Percentiles rank a stretch among this genome's conserved stretches.
Evolutionary conservation across 2,329 filamentous ascomycete genomes (phyloP).

Genomic region (Fusarium lateritium): DNA sequence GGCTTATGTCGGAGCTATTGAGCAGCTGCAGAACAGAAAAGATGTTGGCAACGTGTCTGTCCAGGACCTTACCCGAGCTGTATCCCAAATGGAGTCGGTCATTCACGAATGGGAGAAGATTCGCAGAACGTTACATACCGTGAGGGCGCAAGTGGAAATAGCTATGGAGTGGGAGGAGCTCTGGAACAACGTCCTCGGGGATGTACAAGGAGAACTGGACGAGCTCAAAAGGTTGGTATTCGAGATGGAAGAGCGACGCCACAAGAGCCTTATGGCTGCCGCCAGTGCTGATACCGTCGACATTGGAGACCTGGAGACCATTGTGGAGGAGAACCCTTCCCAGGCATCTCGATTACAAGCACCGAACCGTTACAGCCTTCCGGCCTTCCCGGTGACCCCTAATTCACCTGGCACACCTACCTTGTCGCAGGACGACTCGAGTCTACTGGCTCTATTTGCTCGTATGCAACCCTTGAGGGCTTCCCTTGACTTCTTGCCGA

Average conservation of each 20-base stretch:
- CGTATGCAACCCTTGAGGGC: conserved; percentile 95
- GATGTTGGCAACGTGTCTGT: conserved; percentile 82
- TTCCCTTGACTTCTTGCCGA: conserved; percentile 94
- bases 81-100: conserved; percentile 91
- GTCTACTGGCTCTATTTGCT: conserved; percentile 89
- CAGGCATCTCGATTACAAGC: conserved; percentile 65
- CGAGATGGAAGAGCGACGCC: conserved; percentile 96
- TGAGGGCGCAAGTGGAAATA: conserved; percentile 93
- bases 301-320: conserved; percentile 91
- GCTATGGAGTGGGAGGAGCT: conserved; percentile 99
- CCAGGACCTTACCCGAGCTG: conserved; percentile 80
- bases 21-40: conserved; percentile 83
- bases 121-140: conserved; percentile 79
- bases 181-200: conserved; percentile 93
- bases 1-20: conserved; percentile 94
- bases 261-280: conserved; percentile 79
- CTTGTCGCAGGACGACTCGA: conserved; percentile 84
- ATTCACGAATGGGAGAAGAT: conserved; percentile 88
- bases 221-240: conserved; percentile 86
- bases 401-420: conserved; percentile 69
- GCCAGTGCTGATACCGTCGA: conserved; percentile 77
- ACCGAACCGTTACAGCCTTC: conserved; percentile 78
- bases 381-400: conserved; percentile 74
- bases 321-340: conserved; percentile 87
- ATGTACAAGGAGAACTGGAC: conserved; percentile 91